Conservation (phyloP, 345 rosid genomes). For the Boechera retrofracta region DNA sequence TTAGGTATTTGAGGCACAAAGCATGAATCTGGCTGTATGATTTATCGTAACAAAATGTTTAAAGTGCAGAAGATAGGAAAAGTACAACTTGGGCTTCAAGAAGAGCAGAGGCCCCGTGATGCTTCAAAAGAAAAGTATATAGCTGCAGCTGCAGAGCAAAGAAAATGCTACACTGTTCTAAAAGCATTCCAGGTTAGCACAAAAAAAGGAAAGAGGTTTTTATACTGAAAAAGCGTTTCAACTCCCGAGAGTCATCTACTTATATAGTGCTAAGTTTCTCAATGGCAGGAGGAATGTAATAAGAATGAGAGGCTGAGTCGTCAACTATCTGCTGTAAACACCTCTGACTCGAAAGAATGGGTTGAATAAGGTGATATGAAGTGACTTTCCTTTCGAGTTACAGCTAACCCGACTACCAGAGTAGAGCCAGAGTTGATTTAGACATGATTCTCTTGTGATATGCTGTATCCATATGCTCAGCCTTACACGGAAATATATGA, state of each 20-base stretch:
- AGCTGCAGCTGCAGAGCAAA: slow-evolving; percentile 69
- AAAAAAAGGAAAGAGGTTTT: not conserved
- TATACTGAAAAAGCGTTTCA: slow-evolving; percentile 13
- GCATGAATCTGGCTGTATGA: slow-evolving; percentile 2
- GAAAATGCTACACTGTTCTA: slow-evolving; percentile 55
- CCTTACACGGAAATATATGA: not conserved
- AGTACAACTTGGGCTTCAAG: slow-evolving; percentile 59
- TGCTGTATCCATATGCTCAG: slow-evolving; percentile 18
- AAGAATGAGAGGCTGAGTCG: slow-evolving; percentile 54
- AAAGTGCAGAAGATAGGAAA: slow-evolving; percentile 74
- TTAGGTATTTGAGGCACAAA: slow-evolving; percentile 10
- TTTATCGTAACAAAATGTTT: slow-evolving; percentile 8
- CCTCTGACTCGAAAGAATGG: slow-evolving; percentile 26
- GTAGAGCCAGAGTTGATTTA: slow-evolving; percentile 10
- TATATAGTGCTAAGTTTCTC: slow-evolving; percentile 7
- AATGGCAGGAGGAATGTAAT: slow-evolving; percentile 58
- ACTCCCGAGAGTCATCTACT: slow-evolving; percentile 14
- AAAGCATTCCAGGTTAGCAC: slow-evolving; percentile 72
- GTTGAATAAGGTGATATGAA: slow-evolving; percentile 29
- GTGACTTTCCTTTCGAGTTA: slow-evolving; percentile 18
- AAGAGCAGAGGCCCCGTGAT: slow-evolving; percentile 67
- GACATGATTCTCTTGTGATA: slow-evolving; percentile 22
- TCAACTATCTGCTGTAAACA: slow-evolving; percentile 23
- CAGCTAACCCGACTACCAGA: not conserved
- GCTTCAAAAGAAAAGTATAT: slow-evolving; percentile 60